Conservation (phyloP, 164 flowering plant species). For the Paratinospora sagittata region DNA sequence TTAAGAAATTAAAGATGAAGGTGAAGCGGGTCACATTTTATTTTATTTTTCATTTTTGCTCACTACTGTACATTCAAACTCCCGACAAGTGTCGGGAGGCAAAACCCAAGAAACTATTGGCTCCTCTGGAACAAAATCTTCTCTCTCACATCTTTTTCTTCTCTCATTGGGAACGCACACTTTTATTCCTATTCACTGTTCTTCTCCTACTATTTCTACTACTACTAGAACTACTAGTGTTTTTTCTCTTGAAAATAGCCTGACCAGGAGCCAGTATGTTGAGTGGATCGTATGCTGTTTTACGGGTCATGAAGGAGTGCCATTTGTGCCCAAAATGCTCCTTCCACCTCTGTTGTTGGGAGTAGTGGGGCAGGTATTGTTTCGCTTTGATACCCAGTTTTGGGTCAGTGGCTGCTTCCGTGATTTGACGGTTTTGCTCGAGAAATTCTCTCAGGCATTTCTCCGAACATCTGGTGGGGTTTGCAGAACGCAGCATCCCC, state of each 20-base stretch:
- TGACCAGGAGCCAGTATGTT: slow-evolving; percentile 85
- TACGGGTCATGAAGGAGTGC: slow-evolving; percentile 54
- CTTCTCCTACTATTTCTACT: neutral
- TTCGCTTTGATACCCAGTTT: slow-evolving; percentile 40
- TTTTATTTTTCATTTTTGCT: too few species aligned
- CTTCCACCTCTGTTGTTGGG: too few species aligned
- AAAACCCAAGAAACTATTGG: neutral
- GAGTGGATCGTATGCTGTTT: slow-evolving; percentile 65
- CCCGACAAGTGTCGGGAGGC: too few species aligned
- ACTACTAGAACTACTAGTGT: slow-evolving; percentile 6
- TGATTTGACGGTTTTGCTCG: slow-evolving; percentile 18
- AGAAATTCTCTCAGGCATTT: slow-evolving; percentile 19
- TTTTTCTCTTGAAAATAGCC: too few species aligned
- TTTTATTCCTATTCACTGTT: too few species aligned
- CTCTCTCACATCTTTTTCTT: too few species aligned
- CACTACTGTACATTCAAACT: too few species aligned
- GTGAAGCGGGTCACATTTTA: too few species aligned
- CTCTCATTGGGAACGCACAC: too few species aligned
- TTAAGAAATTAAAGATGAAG: too few species aligned
- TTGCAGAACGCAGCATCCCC: too few species aligned
- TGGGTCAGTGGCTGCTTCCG: slow-evolving; percentile 14
- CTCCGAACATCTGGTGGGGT: slow-evolving; percentile 16
- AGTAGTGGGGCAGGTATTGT: slow-evolving; percentile 71
- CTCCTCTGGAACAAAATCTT: neutral
- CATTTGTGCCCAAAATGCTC: slow-evolving; percentile 72